These are phyloP conservation scores for Avena sativa DNA, from an alignment of 176 grass and related monocot species.

Conservation along the genomic window DNA sequence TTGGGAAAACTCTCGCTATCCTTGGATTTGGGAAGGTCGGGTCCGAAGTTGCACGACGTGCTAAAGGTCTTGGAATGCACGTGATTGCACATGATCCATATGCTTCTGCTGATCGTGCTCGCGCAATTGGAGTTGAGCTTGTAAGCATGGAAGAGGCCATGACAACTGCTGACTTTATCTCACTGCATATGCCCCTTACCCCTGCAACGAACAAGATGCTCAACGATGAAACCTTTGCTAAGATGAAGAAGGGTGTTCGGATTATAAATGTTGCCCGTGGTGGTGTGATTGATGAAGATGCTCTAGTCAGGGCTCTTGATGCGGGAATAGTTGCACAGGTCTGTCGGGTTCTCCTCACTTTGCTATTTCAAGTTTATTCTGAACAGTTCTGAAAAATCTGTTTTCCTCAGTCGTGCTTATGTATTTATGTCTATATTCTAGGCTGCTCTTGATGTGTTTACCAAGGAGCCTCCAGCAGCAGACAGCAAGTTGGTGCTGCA, in stretches of 20 bases:
- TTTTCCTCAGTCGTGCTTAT: not conserved
- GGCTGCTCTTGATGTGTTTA: conserved; percentile 96
- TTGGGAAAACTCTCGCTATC: conserved; percentile 75
- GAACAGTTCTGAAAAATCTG: not conserved
- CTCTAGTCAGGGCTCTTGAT: conserved; percentile 85
- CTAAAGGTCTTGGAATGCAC: conserved; percentile 87
- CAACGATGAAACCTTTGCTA: conserved; percentile 77
- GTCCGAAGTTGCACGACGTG: conserved; percentile 78
- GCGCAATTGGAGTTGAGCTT: conserved; percentile 76
- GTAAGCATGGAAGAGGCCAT: conserved; percentile 78
- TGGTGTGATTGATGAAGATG: conserved; percentile 91
- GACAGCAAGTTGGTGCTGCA: conserved; percentile 86
- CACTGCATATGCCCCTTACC: conserved; percentile 87
- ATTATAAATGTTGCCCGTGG: conserved; percentile 91
- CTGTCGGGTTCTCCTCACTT: not conserved
- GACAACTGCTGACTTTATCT: conserved; percentile 74
- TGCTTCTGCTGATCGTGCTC: conserved; percentile 84
- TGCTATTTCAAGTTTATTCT: not conserved
- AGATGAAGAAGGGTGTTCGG: conserved; percentile 89
- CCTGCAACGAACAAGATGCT: conserved; percentile 85
- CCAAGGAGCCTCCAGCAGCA: conserved; percentile 71
- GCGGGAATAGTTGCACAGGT: conserved; percentile 88
- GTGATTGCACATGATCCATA: conserved; percentile 86
- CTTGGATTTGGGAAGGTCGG: conserved; percentile 94
- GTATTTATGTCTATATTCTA: conserved; percentile 16